Percentiles rank a stretch among this genome's conserved stretches.
Conservation (phyloP, 306 rosid species). For the Malus sylvestris region DNA sequence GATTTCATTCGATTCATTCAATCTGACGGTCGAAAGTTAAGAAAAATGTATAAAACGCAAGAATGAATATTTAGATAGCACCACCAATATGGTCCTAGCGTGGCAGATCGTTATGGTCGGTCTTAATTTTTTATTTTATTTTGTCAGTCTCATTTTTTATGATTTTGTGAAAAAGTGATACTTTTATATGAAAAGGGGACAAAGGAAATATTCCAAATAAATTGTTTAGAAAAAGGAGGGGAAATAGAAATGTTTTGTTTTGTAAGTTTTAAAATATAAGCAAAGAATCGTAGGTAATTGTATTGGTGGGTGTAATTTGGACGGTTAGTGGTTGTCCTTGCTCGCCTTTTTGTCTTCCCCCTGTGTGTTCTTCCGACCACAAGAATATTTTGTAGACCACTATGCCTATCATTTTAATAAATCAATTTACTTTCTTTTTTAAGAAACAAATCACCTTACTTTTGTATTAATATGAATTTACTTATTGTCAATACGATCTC, state of each 20-base stretch:
- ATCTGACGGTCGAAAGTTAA: accelerated
- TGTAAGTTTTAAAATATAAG: not conserved
- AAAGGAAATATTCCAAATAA: not conserved
- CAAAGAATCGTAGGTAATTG: not conserved
- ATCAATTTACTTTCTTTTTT: no score
- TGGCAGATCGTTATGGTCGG: not conserved
- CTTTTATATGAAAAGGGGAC: not conserved
- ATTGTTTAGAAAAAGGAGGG: not conserved
- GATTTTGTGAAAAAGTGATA: not conserved
- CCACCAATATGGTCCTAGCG: no score
- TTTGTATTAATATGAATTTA: no score
- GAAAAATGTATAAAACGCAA: no score
- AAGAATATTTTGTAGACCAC: not conserved
- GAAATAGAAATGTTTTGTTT: not conserved
- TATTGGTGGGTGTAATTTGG: constrained; percentile 1
- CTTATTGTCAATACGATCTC: no score
- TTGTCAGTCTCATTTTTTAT: not conserved
- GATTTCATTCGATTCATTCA: no score
- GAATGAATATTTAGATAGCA: no score
- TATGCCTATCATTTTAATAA: no score
- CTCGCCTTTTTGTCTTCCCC: constrained; percentile 5
- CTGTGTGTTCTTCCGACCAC: not conserved
- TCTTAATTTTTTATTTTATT: not conserved
- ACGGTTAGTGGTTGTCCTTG: constrained; percentile 14
- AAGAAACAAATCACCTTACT: no score